These are phyloP conservation scores for Athelia psychrophila DNA, from an alignment of 1,284 basidiomycete genomes.

Conservation along the genomic window DNA sequence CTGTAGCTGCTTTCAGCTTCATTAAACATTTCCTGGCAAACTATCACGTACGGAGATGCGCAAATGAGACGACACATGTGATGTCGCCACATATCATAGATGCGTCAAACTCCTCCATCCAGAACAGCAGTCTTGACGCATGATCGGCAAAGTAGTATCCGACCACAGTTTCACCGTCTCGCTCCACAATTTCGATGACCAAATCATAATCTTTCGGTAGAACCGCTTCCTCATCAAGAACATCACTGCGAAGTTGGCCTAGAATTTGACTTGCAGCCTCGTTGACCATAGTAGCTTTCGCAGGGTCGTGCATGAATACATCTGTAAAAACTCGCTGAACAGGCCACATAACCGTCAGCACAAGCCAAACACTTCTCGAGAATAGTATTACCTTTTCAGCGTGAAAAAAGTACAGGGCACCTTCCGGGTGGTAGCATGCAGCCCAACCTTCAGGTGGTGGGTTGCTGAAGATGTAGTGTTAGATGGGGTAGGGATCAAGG, in stretches of 20 bases:
- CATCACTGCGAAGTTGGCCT: neutral
- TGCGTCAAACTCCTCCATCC: conserved; percentile 2
- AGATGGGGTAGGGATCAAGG: neutral
- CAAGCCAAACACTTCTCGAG: too few relatives aligned
- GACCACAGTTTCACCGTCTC: neutral
- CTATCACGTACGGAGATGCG: neutral
- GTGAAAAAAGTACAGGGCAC: neutral
- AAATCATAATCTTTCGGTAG: neutral
- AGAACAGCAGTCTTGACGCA: neutral
- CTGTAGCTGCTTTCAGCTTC: neutral
- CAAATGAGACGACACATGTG: neutral
- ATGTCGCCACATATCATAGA: neutral
- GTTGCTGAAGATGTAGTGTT: neutral
- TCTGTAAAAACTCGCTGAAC: neutral
- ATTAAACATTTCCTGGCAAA: neutral
- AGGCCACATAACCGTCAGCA: too few relatives aligned
- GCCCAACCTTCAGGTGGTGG: neutral
- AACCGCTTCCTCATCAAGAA: neutral
- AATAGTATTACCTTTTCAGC: neutral
- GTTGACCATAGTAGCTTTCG: neutral
- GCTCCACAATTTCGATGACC: neutral
- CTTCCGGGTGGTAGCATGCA: neutral
- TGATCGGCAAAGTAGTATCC: conserved; percentile 2
- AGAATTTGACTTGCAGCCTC: neutral
- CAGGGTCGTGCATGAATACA: neutral